phyloP scores from a whole-genome alignment of 495 filamentous ascomycete species.

The Cenococcum geophilum region DNA sequence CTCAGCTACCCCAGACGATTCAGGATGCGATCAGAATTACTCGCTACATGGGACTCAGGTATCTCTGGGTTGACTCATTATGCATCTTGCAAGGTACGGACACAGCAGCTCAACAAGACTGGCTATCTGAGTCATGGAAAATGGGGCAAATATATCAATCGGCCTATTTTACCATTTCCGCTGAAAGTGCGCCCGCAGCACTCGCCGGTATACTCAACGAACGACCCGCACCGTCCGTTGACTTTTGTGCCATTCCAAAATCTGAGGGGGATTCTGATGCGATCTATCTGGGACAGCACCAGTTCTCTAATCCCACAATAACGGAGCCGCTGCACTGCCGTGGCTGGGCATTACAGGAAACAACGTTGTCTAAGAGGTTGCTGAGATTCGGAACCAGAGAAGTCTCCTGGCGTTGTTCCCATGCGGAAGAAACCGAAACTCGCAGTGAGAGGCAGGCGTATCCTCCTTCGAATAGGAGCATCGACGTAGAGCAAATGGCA shows the following conservation, averaged over 20 bases:
- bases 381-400: slow-evolving; percentile 3
- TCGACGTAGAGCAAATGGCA: background rate
- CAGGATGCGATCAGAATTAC: background rate
- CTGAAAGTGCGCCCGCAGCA: slow-evolving; percentile 3
- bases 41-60: background rate
- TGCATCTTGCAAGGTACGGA: slow-evolving; percentile 2
- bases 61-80: background rate
- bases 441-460: background rate
- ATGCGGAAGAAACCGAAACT: slow-evolving; percentile 1
- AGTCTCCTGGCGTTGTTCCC: background rate
- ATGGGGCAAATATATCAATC: slow-evolving; percentile 3
- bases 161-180: slow-evolving; percentile 3
- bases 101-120: background rate
- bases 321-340: background rate
- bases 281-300: background rate
- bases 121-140: background rate
- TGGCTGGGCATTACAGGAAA: slow-evolving; percentile 10
- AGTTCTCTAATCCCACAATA: background rate
- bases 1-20: background rate
- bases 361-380: background rate
- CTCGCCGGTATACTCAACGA: background rate
- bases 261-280: background rate
- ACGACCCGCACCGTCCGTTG: background rate
- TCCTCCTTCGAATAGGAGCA: background rate
- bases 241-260: background rate